A percentile compares a stretch with the other conserved stretches of the same genome.
Conservation (phyloP, 1,139 yeast genomes). For the Geotrichum phurueaensis region DNA sequence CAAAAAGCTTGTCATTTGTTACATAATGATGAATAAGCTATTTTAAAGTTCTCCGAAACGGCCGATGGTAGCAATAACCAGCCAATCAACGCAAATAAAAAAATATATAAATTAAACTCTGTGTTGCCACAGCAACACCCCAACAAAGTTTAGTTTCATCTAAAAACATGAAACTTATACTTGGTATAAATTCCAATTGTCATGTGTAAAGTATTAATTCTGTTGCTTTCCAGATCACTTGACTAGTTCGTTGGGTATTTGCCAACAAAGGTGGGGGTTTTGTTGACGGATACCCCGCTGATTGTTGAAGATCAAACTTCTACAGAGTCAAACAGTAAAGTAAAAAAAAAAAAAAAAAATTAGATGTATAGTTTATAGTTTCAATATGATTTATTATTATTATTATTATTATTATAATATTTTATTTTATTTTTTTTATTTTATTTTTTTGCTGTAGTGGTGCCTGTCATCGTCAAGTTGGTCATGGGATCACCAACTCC, state of each 20-base stretch:
- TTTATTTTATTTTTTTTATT: too few species aligned
- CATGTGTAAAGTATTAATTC: background rate
- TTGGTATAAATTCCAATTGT: background rate
- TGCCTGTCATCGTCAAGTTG: background rate
- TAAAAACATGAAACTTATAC: background rate
- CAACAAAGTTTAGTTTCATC: background rate
- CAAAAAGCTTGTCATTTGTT: too few species aligned
- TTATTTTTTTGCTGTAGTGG: background rate
- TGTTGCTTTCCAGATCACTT: background rate
- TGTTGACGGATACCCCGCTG: background rate
- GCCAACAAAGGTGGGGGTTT: too few species aligned
- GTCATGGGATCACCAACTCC: background rate
- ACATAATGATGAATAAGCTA: too few species aligned
- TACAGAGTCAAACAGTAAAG: too few species aligned
- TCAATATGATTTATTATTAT: too few species aligned
- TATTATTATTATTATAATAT: too few species aligned
- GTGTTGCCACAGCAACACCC: background rate
- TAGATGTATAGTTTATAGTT: too few species aligned
- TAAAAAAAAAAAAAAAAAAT: too few species aligned
- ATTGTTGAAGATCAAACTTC: too few species aligned
- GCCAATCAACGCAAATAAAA: background rate
- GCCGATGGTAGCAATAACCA: background rate
- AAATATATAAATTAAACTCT: too few species aligned
- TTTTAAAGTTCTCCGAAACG: background rate
- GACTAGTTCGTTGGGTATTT: background rate